Conservation (phyloP, 345 rosid genomes). For the Salix exigua region DNA sequence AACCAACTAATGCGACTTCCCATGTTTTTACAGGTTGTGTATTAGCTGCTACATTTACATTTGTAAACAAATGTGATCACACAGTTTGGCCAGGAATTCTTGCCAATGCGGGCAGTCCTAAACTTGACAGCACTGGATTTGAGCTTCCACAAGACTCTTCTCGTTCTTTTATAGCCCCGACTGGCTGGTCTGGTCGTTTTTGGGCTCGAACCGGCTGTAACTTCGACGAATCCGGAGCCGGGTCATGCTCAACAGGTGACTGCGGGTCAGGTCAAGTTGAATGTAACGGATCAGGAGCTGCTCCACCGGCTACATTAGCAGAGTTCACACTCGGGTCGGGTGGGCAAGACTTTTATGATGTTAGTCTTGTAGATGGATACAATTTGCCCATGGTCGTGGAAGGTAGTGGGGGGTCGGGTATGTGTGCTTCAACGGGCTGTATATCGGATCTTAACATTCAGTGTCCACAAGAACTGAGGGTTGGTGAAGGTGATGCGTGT, state of each 20-base stretch:
- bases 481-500: conserved; percentile 68
- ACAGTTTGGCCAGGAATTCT: conserved; percentile 34
- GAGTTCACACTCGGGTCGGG: conserved; percentile 41
- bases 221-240: conserved; percentile 28
- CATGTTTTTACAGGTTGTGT: conserved; percentile 5
- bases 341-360: conserved; percentile 89
- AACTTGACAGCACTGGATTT: conserved; percentile 33
- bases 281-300: conserved; percentile 33
- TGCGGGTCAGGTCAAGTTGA: conserved; percentile 34
- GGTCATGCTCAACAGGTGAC: conserved; percentile 27
- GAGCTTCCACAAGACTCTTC: conserved; percentile 19
- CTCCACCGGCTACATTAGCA: conserved; percentile 32
- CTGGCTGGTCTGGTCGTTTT: conserved; percentile 37
- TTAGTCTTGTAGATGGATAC: conserved; percentile 93
- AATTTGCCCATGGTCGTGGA: conserved; percentile 79
- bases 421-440: conserved; percentile 77
- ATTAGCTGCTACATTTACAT: conserved; percentile 21
- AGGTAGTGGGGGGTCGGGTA: conserved; percentile 73
- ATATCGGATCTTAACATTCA: conserved; percentile 62
- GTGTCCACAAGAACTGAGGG: conserved; percentile 73
- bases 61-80: conserved; percentile 29
- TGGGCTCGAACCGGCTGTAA: conserved; percentile 33
- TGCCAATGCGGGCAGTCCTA: conserved; percentile 32
- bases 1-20: neutral
- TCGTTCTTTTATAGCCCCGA: conserved; percentile 30